Evolutionary conservation across 2,329 filamentous ascomycete genomes (phyloP), one percentile per base, ranked within the genome.

Genomic region (Xylariaceae sp.): DNA sequence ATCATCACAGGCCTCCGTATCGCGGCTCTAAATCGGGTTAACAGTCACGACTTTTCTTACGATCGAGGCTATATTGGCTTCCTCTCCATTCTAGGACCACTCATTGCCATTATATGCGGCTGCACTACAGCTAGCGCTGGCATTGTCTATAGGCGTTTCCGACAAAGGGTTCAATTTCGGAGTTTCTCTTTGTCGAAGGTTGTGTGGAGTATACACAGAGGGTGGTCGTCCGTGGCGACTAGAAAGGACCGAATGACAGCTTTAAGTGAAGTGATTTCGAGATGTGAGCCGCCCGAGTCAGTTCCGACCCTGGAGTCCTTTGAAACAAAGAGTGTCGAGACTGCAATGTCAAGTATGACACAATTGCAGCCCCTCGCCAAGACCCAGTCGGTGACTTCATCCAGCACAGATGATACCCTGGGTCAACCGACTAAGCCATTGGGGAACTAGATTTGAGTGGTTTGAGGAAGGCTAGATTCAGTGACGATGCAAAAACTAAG

Each of bases 1-100:
- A 52, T 56, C 28, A 52, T 56, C 16, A 56, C 53, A 11, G 53
- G 39, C 12, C 29, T 56, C 7, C 47, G 53, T 23, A 52, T 56
- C 12, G 53, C 53, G 19, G 40, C 53, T 21, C 19, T 56, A 6
- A 47, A 56, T 12, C 46, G 53, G n/a, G 53, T 56, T 9, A 56
- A 46, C 12, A 56, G 40, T 33, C 33, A 39, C 9, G 53, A 56
- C 11, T 56, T 52, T 14, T 45, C 53, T 9, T 56, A 56, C 21
- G 47, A 56, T 34, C 31, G 43, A 46, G 53, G 53, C 17, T 56
- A 56, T 12, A 21, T 56, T 28, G 53, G 53, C 23, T 17, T 56
- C 2, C 41, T 56, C 23, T 56, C 47, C 11, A 45, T 56, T 31
- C 17, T 56, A 26, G 53, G 46, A 9, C 46, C 53, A 33, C 47